Evolutionary conservation across 2,329 filamentous ascomycete genomes (phyloP), one percentile per base, ranked within the genome.

Genomic region (Ceratocystis eucalypticola): DNA sequence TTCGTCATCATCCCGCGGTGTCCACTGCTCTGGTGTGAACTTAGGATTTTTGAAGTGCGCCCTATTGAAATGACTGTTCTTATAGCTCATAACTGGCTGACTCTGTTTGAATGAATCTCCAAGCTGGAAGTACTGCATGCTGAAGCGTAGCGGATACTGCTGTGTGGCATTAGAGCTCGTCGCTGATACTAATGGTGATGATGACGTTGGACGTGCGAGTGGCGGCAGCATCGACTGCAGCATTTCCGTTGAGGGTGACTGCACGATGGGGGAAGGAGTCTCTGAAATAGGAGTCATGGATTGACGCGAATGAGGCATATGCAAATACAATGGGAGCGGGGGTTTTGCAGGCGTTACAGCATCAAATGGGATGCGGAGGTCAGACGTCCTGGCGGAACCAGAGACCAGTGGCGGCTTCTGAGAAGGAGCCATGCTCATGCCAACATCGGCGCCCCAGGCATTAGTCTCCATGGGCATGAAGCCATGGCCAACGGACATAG

Each of bases 1-100:
- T 6, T 65, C 55, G 5, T 64, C 62, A 22, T 78, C 75, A 44
- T 78, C 77, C 2, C 77, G 76, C 0, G 77, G 77, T 45, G 71
- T 74, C 75, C 76, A 79, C 68, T 78, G 76, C 67, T 79, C 77
- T 0, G 77, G 77, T 45, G 78, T 77, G 62, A 79, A 79, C 55
- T 79, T 78, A 1, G 83, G 82, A 69, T 88, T 88, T 68, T 84
- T 84, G 70, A 84, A 88, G 71, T 88, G 85, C 0, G 85, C 84
- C 61, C 80, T 80, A 70, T 87, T 88, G 75, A 83, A 86, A 65
- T 87, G 82, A 64, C 81, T 85, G 70, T 87, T 86, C 71, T 84
- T 85, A 71, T 88, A 88, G 1, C 46, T 86, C 65, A 78, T 78
- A 64, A 80, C 79, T 3, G 77, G 74, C n/a, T 79, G 78, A 67